Base-by-base conservation (phyloP, 2,329 filamentous ascomycete genomes). In the Arthrobotrys conoides region DNA sequence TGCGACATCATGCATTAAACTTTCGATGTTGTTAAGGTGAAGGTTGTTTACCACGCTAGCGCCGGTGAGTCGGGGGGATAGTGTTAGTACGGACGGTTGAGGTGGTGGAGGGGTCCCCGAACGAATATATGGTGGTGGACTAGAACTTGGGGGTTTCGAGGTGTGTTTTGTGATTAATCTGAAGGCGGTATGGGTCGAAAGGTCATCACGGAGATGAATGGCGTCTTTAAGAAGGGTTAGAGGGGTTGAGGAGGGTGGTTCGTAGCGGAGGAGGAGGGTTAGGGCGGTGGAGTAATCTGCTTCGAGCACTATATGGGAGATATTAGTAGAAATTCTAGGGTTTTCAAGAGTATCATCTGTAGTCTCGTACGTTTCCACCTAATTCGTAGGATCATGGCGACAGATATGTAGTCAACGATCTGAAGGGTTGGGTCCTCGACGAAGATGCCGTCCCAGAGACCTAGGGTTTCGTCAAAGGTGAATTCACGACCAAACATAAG, bases 401-500 rank as follows among this genome's bases (percentile, higher is more conserved):
- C 90, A 81, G 94, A 97, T n/a, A 97, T 91, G 70, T 96, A 88
- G 83, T 98, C 93, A 81, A 98, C 90, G 36, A 98, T 86, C 63
- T 94, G 90, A 30, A 97, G 85, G 0, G 89, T 88, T 6, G 95
- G 88, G 82, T 97, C 94, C 82, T 96, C 90, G 1, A 94, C 92
- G 83, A 99, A 96, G 0, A 99, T 87, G 6, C 91, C 89, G 85
- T 99, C 96, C 96, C 96, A 99, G 71, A 99, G 88, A 22, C 89
- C 86, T 44, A 99, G 88, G 48, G 94, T 88, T 79, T 97, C 90
- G 68, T 94, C 90, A 79, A 98, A 96, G 0, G 93, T 90, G 82
- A 97, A 98, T 84, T 99, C 96, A 81, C 96, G 89, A 61, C 95
- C 94, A 83, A 98, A 98, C 0, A 99, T 86, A 0, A 99, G 89